Base-by-base conservation (phyloP, 176 grass and related monocot species). In the Eleusine indica region DNA sequence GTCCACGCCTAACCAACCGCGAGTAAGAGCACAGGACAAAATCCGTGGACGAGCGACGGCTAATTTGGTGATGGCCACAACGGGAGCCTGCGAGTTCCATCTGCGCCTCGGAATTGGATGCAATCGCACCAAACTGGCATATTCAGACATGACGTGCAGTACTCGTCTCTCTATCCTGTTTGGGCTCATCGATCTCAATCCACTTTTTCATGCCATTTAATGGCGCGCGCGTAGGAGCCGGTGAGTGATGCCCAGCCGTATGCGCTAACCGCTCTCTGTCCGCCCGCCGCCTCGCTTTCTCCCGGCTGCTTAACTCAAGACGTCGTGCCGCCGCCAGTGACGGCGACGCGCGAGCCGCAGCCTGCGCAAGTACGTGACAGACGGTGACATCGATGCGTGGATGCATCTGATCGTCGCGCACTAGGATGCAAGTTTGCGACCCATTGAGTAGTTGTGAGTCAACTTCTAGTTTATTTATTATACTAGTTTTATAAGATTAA, bases 151-250 rank as follows among this genome's bases (percentile, higher is more conserved):
- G 21, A 25, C 13, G 28, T 2, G 44, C 44, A 12, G 44, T 9
- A 35, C 29, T 15, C n/a, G 12, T 12, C 13, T 5, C 5, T 5
- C 2, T 32, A 4, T 38, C 32, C 16, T 69, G 35, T 38, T 69
- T 19, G 5, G 35, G 16, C 16, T 40, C 66, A 35, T 39, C 19
- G 7, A 1, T 32, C 9, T 22, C 78, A 68, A 19, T 51, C 66
- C 78, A 70, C 30, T 77, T 77, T 60, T 71, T 53, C 66, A 64
- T 52, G 86, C 79, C 65, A 77, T 82, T 87, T 53, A 82, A 82
- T 82, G 79, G 85, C 38, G 56, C 54, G 17, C 38, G 8, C 10
- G 44, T 46, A 46, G 44, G 44, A 6, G 15, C 4, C 14, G 64
- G 64, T 13, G 64, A 38, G 67, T 43, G 38, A 64, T 37, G 32